Base-by-base conservation (phyloP, 805 yeast genomes). In the Yarrowia alimentaria region DNA sequence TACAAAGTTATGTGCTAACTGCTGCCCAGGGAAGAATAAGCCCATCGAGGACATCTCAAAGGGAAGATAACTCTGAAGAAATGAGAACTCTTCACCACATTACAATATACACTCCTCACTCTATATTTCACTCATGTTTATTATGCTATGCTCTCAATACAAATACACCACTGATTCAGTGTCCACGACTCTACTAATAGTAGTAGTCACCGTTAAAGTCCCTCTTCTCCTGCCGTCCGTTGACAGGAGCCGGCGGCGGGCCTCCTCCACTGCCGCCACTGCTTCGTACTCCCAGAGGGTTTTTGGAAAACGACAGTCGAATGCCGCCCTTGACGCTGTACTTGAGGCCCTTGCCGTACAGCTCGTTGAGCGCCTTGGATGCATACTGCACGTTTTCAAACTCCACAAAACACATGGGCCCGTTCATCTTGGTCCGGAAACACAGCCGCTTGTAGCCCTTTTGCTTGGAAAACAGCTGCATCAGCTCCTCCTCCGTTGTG, bases 331-430 rank as follows among this genome's bases (percentile, higher is more conserved):
- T 93, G 48, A 81, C 81, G 4, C 87, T 78, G 62, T 96, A 77
- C 22, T 95, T 94, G 60, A 93, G 75, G 9, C 93, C 88, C 56
- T 93, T 76, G 12, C 99, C 99, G 64, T 93, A 93, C 42, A 93
- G 72, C 68, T 90, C 96, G 24, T 95, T 95, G 54, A 93, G 73
- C 0, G 98, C 97, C 60, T 87, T 76, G 1, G 98, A 88, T 1
- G 99, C 99, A 67, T 79, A 84, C 3, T 85, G 82, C 48, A 93
- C 95, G 65, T 91, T 97, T 60, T 93, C 99, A 70, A 93, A 93
- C 71, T 93, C 99, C 51, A 93, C 99, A 74, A 93, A 93, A 68
- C 99, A 93, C 98, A 93, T 93, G 51, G 99, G 99, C 4, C 99
- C 98, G 58, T 74, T 76, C 45, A 74, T 75, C 67, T 89, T 88